Conservation (phyloP, 495 filamentous ascomycete genomes). For the Amorphotheca resinae region DNA sequence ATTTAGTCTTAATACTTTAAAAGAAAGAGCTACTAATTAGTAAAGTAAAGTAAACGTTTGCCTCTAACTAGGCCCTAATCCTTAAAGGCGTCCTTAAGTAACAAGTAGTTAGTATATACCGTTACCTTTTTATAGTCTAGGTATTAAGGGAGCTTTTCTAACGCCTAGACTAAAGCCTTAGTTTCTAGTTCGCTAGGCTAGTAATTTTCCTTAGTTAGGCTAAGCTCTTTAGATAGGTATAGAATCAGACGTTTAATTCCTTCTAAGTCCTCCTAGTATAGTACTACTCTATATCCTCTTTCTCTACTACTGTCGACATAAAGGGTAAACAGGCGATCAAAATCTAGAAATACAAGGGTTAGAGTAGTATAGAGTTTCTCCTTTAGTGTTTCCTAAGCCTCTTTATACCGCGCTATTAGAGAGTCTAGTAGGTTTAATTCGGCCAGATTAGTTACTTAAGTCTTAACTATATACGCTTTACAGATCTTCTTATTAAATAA, state of each 20-base stretch:
- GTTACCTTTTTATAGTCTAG: background rate
- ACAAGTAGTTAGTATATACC: background rate
- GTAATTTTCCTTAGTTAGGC: conserved; percentile 4
- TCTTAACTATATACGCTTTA: background rate
- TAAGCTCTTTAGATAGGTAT: conserved; percentile 2
- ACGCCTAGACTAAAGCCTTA: background rate
- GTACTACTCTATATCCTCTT: background rate
- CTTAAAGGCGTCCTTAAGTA: background rate
- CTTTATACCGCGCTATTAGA: background rate
- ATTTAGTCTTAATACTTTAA: background rate
- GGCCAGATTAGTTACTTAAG: background rate
- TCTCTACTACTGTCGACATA: conserved; percentile 2
- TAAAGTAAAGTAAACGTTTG: background rate
- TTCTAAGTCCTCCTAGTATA: background rate
- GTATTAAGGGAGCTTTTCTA: conserved; percentile 4
- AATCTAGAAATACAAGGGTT: background rate
- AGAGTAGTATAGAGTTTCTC: background rate
- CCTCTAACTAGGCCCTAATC: background rate
- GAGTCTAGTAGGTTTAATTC: background rate
- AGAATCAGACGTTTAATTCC: conserved; percentile 3
- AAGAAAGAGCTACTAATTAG: background rate
- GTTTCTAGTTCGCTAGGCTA: conserved; percentile 9
- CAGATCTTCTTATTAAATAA: background rate
- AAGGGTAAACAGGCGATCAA: background rate
- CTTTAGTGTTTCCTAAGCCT: background rate